Percentiles rank a stretch among this genome's conserved stretches.
Conservation (phyloP, 805 yeast genomes). For the Candida sanyiensis region DNA sequence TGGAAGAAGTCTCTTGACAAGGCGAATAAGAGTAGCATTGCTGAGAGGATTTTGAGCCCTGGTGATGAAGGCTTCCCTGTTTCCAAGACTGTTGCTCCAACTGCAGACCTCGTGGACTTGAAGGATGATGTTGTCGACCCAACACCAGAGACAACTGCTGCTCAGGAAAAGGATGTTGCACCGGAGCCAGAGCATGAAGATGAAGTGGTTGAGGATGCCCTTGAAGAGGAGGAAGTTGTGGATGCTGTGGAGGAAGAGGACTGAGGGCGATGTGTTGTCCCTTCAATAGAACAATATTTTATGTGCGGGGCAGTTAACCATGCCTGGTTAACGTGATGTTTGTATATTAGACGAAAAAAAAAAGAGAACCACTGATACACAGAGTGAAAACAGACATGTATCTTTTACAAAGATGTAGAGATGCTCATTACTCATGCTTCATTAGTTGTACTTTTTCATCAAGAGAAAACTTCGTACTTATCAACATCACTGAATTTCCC, state of each 20-base stretch:
- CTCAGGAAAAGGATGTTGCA: conserved; percentile 24
- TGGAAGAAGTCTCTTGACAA: conserved; percentile 63
- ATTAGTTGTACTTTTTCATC: too few relatives aligned
- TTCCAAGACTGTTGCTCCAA: conserved; percentile 10
- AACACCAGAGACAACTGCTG: conserved; percentile 18
- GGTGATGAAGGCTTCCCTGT: conserved; percentile 32
- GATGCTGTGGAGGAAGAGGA: conserved; percentile 7
- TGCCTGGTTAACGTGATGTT: too few relatives aligned
- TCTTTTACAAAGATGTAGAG: too few relatives aligned
- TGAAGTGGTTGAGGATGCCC: conserved; percentile 11
- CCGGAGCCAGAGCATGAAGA: conserved; percentile 14
- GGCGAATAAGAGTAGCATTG: conserved; percentile 49
- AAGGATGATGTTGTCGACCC: conserved; percentile 28
- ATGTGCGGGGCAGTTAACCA: too few relatives aligned
- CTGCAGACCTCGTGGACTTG: conserved; percentile 35
- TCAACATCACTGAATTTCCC: conserved; percentile 38
- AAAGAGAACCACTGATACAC: too few relatives aligned
- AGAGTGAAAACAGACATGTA: too few relatives aligned
- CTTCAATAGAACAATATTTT: conserved; percentile 5
- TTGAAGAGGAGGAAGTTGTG: conserved; percentile 6
- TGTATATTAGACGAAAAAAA: conserved; percentile 1
- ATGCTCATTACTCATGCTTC: too few relatives aligned
- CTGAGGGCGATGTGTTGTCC: conserved; percentile 4
- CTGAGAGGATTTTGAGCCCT: conserved; percentile 54
- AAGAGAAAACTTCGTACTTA: conserved; percentile 39